phyloP scores from a whole-genome alignment of 352 stramenopile genomes.

The Pythium aquatile region DNA sequence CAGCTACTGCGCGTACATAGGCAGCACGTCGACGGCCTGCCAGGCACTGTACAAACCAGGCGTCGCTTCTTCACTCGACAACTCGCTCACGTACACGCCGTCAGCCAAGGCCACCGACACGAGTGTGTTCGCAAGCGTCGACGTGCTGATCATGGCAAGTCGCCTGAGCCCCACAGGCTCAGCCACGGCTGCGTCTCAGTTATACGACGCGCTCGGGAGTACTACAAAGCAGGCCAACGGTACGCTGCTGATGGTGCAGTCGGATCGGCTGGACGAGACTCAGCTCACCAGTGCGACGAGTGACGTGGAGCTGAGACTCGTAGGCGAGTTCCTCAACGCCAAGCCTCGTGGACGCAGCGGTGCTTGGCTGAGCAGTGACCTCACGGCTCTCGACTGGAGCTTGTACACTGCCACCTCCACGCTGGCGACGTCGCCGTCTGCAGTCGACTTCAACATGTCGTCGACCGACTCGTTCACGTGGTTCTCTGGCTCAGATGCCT shows the following conservation, averaged over 20 bases:
- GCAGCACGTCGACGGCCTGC: not conserved
- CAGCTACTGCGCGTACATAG: not conserved
- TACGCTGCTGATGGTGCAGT: not conserved
- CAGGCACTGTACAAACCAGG: conserved; percentile 1
- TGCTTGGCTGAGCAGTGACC: not conserved
- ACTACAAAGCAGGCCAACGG: not conserved
- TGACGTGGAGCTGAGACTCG: not conserved
- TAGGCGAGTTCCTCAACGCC: not conserved
- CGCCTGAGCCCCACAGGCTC: not conserved
- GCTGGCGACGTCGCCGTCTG: not conserved
- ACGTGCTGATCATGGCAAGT: not conserved
- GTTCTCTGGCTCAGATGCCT: not conserved
- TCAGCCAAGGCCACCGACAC: not conserved
- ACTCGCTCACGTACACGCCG: not conserved
- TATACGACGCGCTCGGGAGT: not conserved
- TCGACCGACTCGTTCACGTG: not conserved
- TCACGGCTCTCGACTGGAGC: not conserved
- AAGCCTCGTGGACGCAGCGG: not conserved
- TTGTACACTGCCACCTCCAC: no score
- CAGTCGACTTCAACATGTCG: not conserved
- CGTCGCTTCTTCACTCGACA: not conserved
- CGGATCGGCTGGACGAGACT: not conserved
- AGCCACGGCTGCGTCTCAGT: not conserved
- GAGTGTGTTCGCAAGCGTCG: not conserved
- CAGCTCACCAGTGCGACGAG: not conserved